phyloP scores from a whole-genome alignment of 176 grass and related monocot species.

The Calamus simplicifolius region DNA sequence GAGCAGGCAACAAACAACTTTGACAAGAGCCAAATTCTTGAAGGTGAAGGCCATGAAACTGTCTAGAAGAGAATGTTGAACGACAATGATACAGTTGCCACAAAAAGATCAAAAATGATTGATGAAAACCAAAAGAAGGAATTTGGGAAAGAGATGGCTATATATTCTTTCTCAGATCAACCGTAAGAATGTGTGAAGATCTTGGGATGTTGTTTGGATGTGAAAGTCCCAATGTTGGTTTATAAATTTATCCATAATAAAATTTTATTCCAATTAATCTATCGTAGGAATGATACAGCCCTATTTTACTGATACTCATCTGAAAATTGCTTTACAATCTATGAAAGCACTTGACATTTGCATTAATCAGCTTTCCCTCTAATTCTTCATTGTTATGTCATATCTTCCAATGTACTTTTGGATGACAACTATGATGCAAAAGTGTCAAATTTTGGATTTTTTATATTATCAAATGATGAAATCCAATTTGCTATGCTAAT shows the following conservation, averaged over 20 bases:
- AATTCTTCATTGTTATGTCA: not conserved
- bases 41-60: not conserved
- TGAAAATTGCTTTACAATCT: not conserved
- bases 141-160: slow-evolving; percentile 1
- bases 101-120: not conserved
- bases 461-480: not conserved
- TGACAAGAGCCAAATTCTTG: too few species aligned
- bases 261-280: not conserved
- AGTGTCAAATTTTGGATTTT: not conserved
- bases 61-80: not conserved
- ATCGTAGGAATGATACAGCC: not conserved
- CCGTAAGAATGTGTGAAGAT: not conserved
- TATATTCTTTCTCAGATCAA: not conserved
- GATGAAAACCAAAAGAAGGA: not conserved
- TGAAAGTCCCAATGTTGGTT: not conserved
- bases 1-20: too few species aligned
- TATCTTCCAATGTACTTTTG: not conserved
- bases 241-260: not conserved
- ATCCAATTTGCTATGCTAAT: not conserved
- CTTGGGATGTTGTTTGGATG: not conserved
- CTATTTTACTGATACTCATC: not conserved
- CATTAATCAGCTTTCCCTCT: not conserved
- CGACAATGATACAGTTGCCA: not conserved
- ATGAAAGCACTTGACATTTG: not conserved
- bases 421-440: not conserved